A percentile compares a stretch with the other conserved stretches of the same genome.
Conservation (phyloP, 139 green algal species). For the Volvox reticuliferus region DNA sequence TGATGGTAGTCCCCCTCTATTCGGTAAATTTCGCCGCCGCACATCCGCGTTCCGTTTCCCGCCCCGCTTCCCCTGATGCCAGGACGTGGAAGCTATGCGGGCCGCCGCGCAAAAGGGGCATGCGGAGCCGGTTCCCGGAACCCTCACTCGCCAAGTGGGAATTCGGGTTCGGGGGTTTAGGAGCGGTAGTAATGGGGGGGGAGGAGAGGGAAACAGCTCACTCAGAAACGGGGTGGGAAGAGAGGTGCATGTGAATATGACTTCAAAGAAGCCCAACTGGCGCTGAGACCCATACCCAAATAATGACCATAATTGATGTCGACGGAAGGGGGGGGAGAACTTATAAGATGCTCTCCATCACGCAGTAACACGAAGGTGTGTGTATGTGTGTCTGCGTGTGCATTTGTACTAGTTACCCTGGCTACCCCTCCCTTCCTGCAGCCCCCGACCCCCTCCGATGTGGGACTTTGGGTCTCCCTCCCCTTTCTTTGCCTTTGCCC, state of each 20-base stretch:
- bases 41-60: no score
- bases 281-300: no score
- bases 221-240: background rate
- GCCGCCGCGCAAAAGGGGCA: background rate
- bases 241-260: background rate
- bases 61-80: background rate
- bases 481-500: background rate
- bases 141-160: background rate
- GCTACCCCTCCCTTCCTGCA: no score
- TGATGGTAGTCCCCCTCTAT: no score
- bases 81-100: background rate
- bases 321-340: no score
- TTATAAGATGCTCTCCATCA: no score
- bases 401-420: background rate
- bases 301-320: no score
- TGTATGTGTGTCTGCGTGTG: background rate
- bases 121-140: constrained; percentile 7
- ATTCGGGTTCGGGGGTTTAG: background rate
- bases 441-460: background rate
- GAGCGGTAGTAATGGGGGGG: background rate
- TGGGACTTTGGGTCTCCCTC: background rate
- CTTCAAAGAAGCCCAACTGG: no score
- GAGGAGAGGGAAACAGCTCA: background rate
- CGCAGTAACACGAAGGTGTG: background rate
- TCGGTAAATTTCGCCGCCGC: no score